Evolutionary conservation across 352 stramenopile genomes (phyloP), one percentile per base, ranked within the genome.

Genomic region (Stramenopiles sp.): DNA sequence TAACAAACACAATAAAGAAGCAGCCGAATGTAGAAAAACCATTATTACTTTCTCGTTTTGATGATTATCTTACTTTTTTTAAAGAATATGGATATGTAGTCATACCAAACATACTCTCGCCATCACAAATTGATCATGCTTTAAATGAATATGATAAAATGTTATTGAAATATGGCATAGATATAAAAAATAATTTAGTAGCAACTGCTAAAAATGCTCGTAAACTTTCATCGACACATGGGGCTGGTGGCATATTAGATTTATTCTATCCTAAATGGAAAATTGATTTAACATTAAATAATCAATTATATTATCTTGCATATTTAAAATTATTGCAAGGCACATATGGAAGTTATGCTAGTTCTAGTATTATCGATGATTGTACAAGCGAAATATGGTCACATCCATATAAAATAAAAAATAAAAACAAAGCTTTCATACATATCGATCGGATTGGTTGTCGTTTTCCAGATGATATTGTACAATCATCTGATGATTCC

Each of bases 201-300:
- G 73, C 79, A 63, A 94, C 88, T 0, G 87, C 86, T 7, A 78
- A 87, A 20, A 86, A 90, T 77, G 83, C 94, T 6, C 87, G 88
- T 79, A 88, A 89, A 69, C 81, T 95, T 6, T 94, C 90, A 65
- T 93, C 88, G 79, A 94, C 90, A 1, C 86, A 87, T n/a, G 90
- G 90, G 43, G 88, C 90, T 30, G 90, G 90, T 53, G 90, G 90
- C 30, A 91, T 95, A 63, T 80, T 95, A 1, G 90, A 95, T 63
- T 81, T 95, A 1, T 95, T 94, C 73, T 94, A 95, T 81, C 85
- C 88, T 31, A 90, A 88, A 30, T 95, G 90, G 90, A 88, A 91
- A 27, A 84, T 95, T 0, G 82, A 85, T 32, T 84, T 94, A 31
- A 0, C 7, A 27, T 87, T 88, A 0, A 86, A 94, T 80, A 81